A percentile compares a stretch with the other conserved stretches of the same genome.
Conservation (phyloP, 2,329 filamentous ascomycete species). For the Phaeosphaeria sp. region DNA sequence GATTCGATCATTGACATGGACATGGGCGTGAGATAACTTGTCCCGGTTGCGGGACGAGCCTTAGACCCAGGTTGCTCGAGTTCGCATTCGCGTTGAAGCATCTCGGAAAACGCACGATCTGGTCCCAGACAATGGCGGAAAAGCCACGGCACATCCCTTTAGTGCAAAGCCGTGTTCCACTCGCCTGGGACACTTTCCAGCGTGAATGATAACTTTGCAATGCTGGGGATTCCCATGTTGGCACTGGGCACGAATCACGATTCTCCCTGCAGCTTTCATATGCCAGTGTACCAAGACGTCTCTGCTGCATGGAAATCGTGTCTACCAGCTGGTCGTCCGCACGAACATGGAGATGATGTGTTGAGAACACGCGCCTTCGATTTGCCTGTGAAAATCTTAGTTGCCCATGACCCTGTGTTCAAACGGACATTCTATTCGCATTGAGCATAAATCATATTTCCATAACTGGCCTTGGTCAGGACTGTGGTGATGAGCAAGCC, state of each 20-base stretch:
- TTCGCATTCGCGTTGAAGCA: constrained; percentile 7
- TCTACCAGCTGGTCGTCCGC: no score
- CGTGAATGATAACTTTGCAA: no score
- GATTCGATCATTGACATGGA: background rate
- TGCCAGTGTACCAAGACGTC: no score
- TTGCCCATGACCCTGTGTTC: background rate
- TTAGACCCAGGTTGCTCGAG: constrained; percentile 5
- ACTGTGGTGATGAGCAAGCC: no score
- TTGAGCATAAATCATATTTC: background rate
- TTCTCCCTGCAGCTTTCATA: background rate
- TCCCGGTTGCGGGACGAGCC: constrained; percentile 7
- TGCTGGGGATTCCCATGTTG: no score
- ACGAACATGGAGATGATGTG: background rate
- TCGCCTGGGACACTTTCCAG: background rate
- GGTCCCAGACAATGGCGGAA: background rate
- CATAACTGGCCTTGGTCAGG: no score
- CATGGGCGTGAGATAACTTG: background rate
- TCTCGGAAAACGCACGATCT: constrained; percentile 1
- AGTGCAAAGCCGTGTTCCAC: background rate
- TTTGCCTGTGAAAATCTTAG: background rate
- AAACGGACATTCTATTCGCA: background rate
- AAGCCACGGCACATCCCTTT: constrained; percentile 1
- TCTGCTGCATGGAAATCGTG: no score
- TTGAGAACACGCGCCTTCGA: background rate
- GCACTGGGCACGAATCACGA: background rate